These are phyloP conservation scores for Debaryomycetaceae sp. DNA, from an alignment of 1,139 yeast genomes.

Conservation along the genomic window DNA sequence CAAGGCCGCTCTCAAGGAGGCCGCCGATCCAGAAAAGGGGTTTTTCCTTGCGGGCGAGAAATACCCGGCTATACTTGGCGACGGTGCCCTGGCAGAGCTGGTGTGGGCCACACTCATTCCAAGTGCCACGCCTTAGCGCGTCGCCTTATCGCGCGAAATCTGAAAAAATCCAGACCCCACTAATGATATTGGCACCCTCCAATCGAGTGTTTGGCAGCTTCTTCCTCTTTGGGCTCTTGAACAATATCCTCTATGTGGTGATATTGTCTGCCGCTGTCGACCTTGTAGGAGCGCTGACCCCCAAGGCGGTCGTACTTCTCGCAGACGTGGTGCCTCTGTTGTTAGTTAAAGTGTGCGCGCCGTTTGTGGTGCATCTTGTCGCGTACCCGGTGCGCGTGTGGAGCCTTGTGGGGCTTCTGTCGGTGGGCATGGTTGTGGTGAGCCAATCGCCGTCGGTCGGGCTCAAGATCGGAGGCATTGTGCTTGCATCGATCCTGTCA, in stretches of 20 bases:
- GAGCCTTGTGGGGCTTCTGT: constrained; percentile 54
- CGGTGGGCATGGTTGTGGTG: constrained; percentile 72
- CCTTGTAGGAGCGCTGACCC: constrained; percentile 75
- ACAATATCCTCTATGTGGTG: constrained; percentile 87
- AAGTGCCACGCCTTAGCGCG: too few species aligned
- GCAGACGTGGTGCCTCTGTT: constrained; percentile 89
- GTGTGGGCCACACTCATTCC: too few species aligned
- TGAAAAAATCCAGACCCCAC: not conserved
- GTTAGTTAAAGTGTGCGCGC: constrained; percentile 64
- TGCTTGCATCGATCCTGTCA: constrained; percentile 76
- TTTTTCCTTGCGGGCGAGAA: constrained; percentile 34
- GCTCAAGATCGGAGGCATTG: constrained; percentile 61
- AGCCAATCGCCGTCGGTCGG: constrained; percentile 36
- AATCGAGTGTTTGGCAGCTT: constrained; percentile 47
- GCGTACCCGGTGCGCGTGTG: constrained; percentile 56
- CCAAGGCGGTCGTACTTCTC: constrained; percentile 79
- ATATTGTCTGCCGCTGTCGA: constrained; percentile 91
- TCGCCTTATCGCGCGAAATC: too few species aligned
- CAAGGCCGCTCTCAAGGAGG: constrained; percentile 18
- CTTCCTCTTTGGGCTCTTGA: constrained; percentile 81
- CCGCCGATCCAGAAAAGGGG: constrained; percentile 18
- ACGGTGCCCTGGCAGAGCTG: too few species aligned
- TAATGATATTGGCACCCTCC: constrained; percentile 4
- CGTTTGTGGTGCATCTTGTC: constrained; percentile 68
- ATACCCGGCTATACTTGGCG: too few species aligned